Evolutionary conservation across 2,329 filamentous ascomycete genomes (phyloP).

Genomic region (Phialemonium atrogriseum): DNA sequence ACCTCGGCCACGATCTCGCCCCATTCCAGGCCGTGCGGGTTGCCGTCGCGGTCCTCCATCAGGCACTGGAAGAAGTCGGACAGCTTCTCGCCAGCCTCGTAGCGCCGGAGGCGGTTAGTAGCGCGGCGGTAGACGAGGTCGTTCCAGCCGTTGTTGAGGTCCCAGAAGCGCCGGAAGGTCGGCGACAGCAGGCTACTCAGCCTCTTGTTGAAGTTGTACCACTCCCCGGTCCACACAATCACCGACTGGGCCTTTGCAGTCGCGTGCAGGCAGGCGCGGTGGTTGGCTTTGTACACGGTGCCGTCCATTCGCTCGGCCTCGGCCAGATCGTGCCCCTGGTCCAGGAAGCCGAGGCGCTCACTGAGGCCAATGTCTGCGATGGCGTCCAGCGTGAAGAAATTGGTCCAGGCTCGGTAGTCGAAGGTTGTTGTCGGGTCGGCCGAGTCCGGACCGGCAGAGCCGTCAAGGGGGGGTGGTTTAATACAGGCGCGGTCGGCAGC

Average conservation of each 20-base stretch:
- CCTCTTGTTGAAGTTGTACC: slow-evolving; percentile 38
- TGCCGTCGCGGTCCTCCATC: slow-evolving; percentile 38
- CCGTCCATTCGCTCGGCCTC: slow-evolving; percentile 36
- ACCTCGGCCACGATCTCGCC: slow-evolving; percentile 51
- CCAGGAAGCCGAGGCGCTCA: slow-evolving; percentile 42
- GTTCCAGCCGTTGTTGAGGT: slow-evolving; percentile 32
- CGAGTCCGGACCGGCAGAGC: slow-evolving; percentile 14
- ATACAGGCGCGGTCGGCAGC: slow-evolving; percentile 34
- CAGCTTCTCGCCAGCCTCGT: slow-evolving; percentile 43
- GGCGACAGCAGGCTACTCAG: slow-evolving; percentile 35
- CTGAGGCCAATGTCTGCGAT: slow-evolving; percentile 48
- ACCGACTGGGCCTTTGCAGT: slow-evolving; percentile 40
- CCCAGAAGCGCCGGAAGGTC: slow-evolving; percentile 28
- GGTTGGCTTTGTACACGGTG: slow-evolving; percentile 32
- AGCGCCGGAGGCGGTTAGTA: slow-evolving; percentile 32
- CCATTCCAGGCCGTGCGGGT: slow-evolving; percentile 38
- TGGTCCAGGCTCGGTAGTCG: slow-evolving; percentile 42
- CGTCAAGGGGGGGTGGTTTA: slow-evolving; percentile 21
- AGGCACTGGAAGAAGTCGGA: slow-evolving; percentile 50
- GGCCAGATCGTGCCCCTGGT: slow-evolving; percentile 35
- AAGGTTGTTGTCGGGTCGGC: slow-evolving; percentile 37
- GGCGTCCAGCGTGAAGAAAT: slow-evolving; percentile 48
- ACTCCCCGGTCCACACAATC: slow-evolving; percentile 41
- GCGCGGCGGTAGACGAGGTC: slow-evolving; percentile 39
- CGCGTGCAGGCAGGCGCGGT: slow-evolving; percentile 42